Evolutionary conservation across 2,329 filamentous ascomycete species (phyloP), one percentile per base, ranked within the genome.

Genomic region (Penicillium palitans): DNA sequence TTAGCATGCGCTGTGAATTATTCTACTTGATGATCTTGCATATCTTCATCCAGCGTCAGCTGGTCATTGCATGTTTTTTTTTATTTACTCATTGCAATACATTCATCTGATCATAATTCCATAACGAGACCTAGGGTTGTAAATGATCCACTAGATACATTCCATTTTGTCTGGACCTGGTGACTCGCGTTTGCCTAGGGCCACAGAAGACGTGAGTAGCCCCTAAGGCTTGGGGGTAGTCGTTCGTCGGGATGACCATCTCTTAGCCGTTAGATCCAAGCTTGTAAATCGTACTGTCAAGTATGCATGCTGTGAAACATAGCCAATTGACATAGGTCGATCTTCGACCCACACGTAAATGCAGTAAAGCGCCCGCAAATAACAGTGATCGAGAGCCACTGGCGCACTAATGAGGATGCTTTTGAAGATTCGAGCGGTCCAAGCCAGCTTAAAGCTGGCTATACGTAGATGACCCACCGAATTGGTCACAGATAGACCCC

Each of bases 1-100:
- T 72, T 70, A 72, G 72, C 70, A 73, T 72, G 67, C 66, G 67
- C 61, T 70, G 69, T 70, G 69, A 70, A 69, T 67, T 66, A 68
- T 64, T 58, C 60, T 47, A 63, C 48, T 60, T 63, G 47, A 61
- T 58, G 57, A 60, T 61, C 42, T 61, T 66, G 59, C 58, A 58
- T 67, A 57, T 67, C 39, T 58, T 52, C 44, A 42, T 61, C 45
- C 48, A 48, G 46, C 44, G 61, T 63, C 33, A 51, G 59, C 45
- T 59, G 50, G 55, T 49, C 52, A 42, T 53, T 61, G 50, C 47
- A 50, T 55, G 25, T 41, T 33, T 59, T 45, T 24, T 25, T n/a
- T n/a, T 17, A 37, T 21, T 21, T 44, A 40, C 27, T 31, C 35
- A 37, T 40, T 48, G 35, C 53, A 46, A 51, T 52, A 51, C 29